Evolutionary conservation across 352 stramenopile species (phyloP).

Genomic region (Pythium aristosporum): DNA sequence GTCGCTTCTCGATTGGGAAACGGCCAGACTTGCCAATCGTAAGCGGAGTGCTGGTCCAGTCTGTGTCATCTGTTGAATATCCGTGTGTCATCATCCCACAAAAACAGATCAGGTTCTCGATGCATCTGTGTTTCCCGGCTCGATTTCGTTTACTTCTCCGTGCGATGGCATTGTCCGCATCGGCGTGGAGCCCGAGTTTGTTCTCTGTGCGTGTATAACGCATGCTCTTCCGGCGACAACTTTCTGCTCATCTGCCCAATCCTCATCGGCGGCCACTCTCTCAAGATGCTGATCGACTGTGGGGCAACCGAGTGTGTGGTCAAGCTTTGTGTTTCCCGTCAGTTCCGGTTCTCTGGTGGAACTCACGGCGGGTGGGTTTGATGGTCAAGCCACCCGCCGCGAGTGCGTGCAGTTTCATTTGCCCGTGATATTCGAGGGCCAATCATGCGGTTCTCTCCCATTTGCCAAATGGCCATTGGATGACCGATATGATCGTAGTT

Average conservation of each 20-base stretch:
- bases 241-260: slow-evolving; percentile 22
- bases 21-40: not conserved
- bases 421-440: too few species aligned
- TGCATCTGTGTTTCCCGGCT: not conserved
- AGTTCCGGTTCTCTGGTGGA: not conserved
- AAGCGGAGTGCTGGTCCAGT: not conserved
- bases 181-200: not conserved
- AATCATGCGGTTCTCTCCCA: too few species aligned
- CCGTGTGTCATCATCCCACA: not conserved
- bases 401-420: not conserved
- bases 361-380: not conserved
- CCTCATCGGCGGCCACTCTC: not conserved
- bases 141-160: not conserved
- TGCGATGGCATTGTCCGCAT: not conserved
- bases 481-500: too few species aligned
- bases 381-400: not conserved
- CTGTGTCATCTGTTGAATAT: not conserved
- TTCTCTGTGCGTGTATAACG: slow-evolving; percentile 3
- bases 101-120: not conserved
- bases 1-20: too few species aligned
- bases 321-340: not conserved
- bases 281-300: slow-evolving; percentile 26
- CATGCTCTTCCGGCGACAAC: not conserved
- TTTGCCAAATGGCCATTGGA: too few species aligned
- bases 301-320: slow-evolving; percentile 25